Base-by-base conservation (phyloP, 1,284 basidiomycete species). In the Rugosomyces carneus region DNA sequence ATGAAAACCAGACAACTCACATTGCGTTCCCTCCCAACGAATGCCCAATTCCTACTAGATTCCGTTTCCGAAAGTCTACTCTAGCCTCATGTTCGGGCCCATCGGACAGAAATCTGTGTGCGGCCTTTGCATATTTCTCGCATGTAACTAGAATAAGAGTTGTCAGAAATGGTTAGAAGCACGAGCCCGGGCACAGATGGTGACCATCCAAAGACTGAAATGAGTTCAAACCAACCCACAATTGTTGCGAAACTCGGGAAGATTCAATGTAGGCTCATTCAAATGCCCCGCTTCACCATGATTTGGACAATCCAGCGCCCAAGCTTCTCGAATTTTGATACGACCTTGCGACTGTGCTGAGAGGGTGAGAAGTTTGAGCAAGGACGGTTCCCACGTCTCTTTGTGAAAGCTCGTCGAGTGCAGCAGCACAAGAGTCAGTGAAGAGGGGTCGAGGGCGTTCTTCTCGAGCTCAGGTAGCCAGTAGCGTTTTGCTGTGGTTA, bases 321-420 rank as follows among this genome's bases (percentile, higher is more conserved):
- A 78, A 11, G 71, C 75, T 44, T 72, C 76, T 29, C 68, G 65
- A 39, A 77, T 66, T 43, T 66, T 70, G 9, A 67, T 57, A 7
- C 38, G 39, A 26, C 47, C 57, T 18, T 50, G 53, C 27, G 53
- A 34, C 34, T 51, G 50, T 20, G 49, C 40, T n/a, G 60, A 54
- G 15, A 61, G 50, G 0, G 53, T 36, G 47, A 77, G 72, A 3
- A 79, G 55, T 13, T 60, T 63, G 29, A 69, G 60, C 13, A 82
- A 52, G 2, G 73, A 71, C 1, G 81, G 77, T 52, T 80, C 76
- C 80, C 79, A 83, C 1, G 72, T 77, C 59, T 83, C 80, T 57
- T 82, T 83, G 63, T 80, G 79, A 55, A 79, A 81, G 56, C 78
- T 79, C 1, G 80, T 81, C 1, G 78, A 75, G 56, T 83, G 80